Conservation (phyloP, 192 early-diverging fungal species). For the Podila minutissima region DNA sequence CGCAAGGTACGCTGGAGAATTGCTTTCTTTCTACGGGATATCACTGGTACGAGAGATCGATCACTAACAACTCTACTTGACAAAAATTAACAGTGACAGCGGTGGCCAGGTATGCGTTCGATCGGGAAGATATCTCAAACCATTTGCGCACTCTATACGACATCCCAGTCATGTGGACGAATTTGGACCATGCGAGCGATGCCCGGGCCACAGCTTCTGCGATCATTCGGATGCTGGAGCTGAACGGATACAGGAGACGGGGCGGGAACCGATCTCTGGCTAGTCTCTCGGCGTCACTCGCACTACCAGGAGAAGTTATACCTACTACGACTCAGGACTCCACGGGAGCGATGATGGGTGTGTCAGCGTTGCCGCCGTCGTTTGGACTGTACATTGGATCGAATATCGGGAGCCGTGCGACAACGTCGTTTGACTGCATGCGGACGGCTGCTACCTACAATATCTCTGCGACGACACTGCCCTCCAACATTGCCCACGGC, state of each 20-base stretch:
- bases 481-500: no score
- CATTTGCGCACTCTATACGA: slow-evolving; percentile 15
- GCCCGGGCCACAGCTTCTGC: slow-evolving; percentile 16
- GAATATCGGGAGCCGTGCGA: slow-evolving; percentile 10
- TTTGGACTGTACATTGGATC: slow-evolving; percentile 17
- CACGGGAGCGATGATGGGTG: background rate
- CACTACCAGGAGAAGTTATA: background rate
- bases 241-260: slow-evolving; percentile 27
- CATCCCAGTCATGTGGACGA: slow-evolving; percentile 36
- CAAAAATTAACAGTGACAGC: slow-evolving; percentile 9
- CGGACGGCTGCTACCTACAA: slow-evolving; percentile 14
- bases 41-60: no score
- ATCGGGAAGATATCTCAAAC: slow-evolving; percentile 36
- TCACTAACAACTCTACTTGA: background rate
- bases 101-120: slow-evolving; percentile 44
- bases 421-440: slow-evolving; percentile 2
- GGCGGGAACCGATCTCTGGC: background rate
- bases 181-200: slow-evolving; percentile 15
- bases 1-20: slow-evolving; percentile 16
- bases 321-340: background rate
- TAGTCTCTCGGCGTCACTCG: background rate
- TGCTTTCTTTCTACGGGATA: background rate
- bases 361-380: background rate
- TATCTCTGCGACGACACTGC: slow-evolving; percentile 6
- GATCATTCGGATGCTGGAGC: slow-evolving; percentile 28